Evolutionary conservation across 371 early-diverging fungal species (phyloP).

Genomic region (Mortierella sp.): DNA sequence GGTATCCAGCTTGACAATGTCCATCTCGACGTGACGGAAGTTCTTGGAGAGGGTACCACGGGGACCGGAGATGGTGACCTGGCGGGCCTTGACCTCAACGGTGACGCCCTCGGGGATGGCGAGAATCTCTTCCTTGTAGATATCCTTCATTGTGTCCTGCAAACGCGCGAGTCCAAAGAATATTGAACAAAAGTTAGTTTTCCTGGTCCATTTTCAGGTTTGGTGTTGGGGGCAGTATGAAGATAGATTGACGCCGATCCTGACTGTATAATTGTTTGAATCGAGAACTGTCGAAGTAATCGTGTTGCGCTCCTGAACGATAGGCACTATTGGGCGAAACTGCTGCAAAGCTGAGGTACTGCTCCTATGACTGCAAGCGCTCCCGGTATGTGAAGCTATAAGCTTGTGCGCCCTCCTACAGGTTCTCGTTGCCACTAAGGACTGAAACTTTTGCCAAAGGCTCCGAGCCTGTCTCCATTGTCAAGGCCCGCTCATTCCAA

Average conservation of each 20-base stretch:
- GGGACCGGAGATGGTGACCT: slow-evolving; percentile 85
- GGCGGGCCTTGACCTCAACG: slow-evolving; percentile 84
- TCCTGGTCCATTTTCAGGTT: background rate
- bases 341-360: background rate
- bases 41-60: slow-evolving; percentile 94
- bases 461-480: background rate
- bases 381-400: background rate
- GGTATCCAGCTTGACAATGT: slow-evolving; percentile 83
- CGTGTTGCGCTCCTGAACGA: background rate
- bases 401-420: background rate
- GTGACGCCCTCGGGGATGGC: slow-evolving; percentile 81
- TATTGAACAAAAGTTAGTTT: background rate
- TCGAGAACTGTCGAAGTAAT: background rate
- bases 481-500: background rate
- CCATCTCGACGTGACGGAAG: slow-evolving; percentile 96
- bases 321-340: background rate
- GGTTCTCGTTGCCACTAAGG: background rate
- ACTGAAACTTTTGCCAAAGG: background rate
- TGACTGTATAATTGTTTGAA: background rate
- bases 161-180: background rate
- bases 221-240: background rate
- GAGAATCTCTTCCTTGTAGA: slow-evolving; percentile 88
- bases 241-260: background rate
- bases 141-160: slow-evolving; percentile 82
- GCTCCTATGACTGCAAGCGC: background rate